Evolutionary conservation across 495 filamentous ascomycete genomes (phyloP).

Genomic region (Geoglossum glabrum): DNA sequence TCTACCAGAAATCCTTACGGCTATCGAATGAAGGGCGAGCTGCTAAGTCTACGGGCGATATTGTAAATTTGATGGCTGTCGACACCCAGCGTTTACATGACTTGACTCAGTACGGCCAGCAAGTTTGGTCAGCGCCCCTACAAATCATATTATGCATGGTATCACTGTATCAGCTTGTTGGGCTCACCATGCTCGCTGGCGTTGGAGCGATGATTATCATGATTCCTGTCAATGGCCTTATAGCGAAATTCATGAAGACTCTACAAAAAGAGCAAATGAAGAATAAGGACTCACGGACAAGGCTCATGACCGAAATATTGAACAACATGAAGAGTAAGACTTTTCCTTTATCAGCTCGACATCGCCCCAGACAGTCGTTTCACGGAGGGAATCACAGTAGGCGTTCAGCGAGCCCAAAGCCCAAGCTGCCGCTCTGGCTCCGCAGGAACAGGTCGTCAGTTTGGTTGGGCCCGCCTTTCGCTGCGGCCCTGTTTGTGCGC

Average conservation of each 20-base stretch:
- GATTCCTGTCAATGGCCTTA: constrained; percentile 90
- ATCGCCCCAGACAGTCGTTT: neutral
- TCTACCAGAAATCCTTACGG: constrained; percentile 76
- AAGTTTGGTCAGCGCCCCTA: constrained; percentile 90
- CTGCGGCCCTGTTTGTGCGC: neutral
- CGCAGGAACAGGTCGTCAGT: neutral
- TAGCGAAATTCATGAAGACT: constrained; percentile 82
- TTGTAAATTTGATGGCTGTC: constrained; percentile 97
- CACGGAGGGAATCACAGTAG: neutral
- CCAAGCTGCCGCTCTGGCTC: neutral
- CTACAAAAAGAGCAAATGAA: constrained; percentile 96
- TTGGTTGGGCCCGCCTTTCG: neutral
- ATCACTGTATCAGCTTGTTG: constrained; percentile 85
- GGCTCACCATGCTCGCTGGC: constrained; percentile 88
- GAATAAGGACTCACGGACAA: constrained; percentile 88
- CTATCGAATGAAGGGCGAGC: constrained; percentile 84
- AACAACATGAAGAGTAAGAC: constrained; percentile 83
- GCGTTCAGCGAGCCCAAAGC: neutral
- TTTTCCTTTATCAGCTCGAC: neutral
- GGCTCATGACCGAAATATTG: constrained; percentile 90
- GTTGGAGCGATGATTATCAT: constrained; percentile 91
- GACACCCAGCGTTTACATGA: constrained; percentile 91
- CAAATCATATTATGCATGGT: constrained; percentile 91
- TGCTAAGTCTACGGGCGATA: constrained; percentile 88
- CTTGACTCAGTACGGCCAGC: constrained; percentile 83